Percentiles rank a stretch among this genome's conserved stretches.
Conservation (phyloP, 306 rosid genomes). For the Trifolium repens region DNA sequence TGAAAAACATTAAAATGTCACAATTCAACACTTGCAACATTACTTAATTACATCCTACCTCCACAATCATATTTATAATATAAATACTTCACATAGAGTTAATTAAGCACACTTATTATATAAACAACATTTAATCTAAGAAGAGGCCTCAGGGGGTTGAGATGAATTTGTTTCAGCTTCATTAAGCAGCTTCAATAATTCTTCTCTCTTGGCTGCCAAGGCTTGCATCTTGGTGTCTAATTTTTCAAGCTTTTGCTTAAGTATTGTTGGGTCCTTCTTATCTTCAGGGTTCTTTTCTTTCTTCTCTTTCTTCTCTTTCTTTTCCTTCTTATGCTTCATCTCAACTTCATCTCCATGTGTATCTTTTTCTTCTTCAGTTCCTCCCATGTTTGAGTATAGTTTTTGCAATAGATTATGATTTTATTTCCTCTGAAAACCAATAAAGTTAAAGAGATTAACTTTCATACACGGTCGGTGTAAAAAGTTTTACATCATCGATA, state of each 20-base stretch:
- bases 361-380: slow-evolving; percentile 33
- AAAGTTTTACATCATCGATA: too few species aligned
- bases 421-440: slow-evolving; percentile 40
- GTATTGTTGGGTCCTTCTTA: slow-evolving; percentile 56
- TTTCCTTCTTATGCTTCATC: slow-evolving; percentile 40
- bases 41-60: not conserved
- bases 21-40: too few species aligned
- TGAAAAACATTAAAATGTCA: too few species aligned
- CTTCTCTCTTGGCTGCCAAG: slow-evolving; percentile 53
- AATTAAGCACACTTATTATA: not conserved
- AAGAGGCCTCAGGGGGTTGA: not conserved
- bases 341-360: slow-evolving; percentile 31
- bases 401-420: slow-evolving; percentile 4
- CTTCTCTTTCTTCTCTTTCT: slow-evolving; percentile 49
- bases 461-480: too few species aligned
- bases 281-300: slow-evolving; percentile 68
- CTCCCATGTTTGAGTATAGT: slow-evolving; percentile 48
- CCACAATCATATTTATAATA: not conserved
- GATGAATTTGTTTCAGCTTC: slow-evolving; percentile 48
- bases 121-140: slow-evolving; percentile 20
- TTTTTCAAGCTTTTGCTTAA: slow-evolving; percentile 64
- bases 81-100: not conserved
- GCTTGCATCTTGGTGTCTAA: slow-evolving; percentile 60
- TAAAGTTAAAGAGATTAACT: not conserved
- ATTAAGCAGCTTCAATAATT: slow-evolving; percentile 53